Evolutionary conservation across 1,284 basidiomycete genomes (phyloP).

Genomic region (Pseudozyma flocculosa): DNA sequence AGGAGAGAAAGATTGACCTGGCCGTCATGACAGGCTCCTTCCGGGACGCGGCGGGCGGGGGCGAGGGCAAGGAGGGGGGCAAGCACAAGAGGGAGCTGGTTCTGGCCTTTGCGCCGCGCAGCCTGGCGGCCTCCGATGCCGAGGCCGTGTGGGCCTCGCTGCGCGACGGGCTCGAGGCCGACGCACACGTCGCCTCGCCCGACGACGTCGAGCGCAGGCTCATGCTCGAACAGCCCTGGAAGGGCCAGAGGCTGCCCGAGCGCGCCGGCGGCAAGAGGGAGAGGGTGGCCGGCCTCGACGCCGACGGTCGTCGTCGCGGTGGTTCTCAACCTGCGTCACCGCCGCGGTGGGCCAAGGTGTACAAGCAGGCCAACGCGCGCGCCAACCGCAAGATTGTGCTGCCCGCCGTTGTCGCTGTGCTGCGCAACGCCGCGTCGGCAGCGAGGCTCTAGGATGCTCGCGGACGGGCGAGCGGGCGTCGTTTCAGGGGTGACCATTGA

Average conservation of each 20-base stretch:
- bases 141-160: constrained; percentile 15
- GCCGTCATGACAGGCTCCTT: constrained; percentile 45
- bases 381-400: constrained; percentile 53
- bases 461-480: too few relatives aligned
- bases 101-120: constrained; percentile 22
- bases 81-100: constrained; percentile 48
- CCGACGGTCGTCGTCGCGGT: constrained; percentile 13
- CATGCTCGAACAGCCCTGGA: constrained; percentile 41
- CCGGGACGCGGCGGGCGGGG: constrained; percentile 16
- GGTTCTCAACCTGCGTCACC: not conserved
- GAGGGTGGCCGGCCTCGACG: constrained; percentile 30
- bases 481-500: too few relatives aligned
- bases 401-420: constrained; percentile 37
- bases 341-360: constrained; percentile 35
- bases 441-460: too few relatives aligned
- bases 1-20: constrained; percentile 34
- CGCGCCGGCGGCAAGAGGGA: constrained; percentile 37
- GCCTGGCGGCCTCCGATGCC: constrained; percentile 9
- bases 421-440: constrained; percentile 3
- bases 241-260: constrained; percentile 33
- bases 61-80: constrained; percentile 19
- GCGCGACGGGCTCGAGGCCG: constrained; percentile 18
- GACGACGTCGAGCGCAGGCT: constrained; percentile 16
- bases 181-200: constrained; percentile 11
- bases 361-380: constrained; percentile 42